Conservation (phyloP, 768 basidiomycete genomes). For the Collybia nuda region DNA sequence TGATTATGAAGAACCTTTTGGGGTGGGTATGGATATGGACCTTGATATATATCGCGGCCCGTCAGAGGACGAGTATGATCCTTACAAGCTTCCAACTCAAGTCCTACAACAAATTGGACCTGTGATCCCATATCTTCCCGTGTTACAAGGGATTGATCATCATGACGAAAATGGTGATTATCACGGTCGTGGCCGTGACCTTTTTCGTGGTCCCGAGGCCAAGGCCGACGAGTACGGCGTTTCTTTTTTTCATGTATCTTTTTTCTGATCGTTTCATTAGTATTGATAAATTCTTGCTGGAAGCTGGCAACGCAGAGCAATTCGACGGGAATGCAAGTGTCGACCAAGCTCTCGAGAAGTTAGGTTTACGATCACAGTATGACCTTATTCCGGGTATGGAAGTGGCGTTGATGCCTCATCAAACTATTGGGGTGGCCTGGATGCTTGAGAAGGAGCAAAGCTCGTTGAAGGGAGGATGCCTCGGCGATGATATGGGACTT, state of each 20-base stretch:
- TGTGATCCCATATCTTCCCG: conserved; percentile 20
- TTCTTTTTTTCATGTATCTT: neutral
- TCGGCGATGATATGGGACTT: conserved; percentile 61
- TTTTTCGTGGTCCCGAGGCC: conserved; percentile 44
- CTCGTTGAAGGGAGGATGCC: conserved; percentile 42
- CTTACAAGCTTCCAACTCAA: conserved; percentile 12
- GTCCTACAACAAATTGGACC: conserved; percentile 7
- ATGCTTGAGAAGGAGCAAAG: conserved; percentile 53
- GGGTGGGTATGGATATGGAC: no score
- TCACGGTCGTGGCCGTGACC: conserved; percentile 44
- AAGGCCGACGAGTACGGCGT: conserved; percentile 48
- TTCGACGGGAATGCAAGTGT: conserved; percentile 63
- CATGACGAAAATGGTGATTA: conserved; percentile 46
- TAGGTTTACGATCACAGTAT: conserved; percentile 49
- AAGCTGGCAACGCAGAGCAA: conserved; percentile 55
- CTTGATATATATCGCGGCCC: neutral
- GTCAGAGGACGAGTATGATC: conserved; percentile 13
- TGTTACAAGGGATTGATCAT: conserved; percentile 24
- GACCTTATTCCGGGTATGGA: conserved; percentile 58
- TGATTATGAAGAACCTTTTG: neutral
- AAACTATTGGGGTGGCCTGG: conserved; percentile 62
- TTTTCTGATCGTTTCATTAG: conserved; percentile 24
- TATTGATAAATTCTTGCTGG: conserved; percentile 51
- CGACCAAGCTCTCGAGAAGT: conserved; percentile 50
- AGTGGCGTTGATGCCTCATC: conserved; percentile 67